Percentiles rank a stretch among this genome's conserved stretches.
Evolutionary conservation across 495 filamentous ascomycete species (phyloP).

Genomic region (Neurospora tetrasperma): DNA sequence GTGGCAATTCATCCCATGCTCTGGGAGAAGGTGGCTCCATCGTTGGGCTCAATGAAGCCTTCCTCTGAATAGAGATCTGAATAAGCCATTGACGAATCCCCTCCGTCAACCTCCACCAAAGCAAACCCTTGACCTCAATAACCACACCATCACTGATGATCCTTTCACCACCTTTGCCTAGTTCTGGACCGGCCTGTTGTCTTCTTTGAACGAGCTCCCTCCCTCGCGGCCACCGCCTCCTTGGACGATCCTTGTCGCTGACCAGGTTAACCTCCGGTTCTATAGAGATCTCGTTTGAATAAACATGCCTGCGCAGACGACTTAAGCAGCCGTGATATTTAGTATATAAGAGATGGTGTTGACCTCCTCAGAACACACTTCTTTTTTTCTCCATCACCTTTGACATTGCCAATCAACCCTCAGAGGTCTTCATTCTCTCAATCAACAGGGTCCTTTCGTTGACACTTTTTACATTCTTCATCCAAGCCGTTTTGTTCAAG

Average conservation of each 20-base stretch:
- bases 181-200: neutral
- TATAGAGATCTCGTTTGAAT: neutral
- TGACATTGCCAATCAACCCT: neutral
- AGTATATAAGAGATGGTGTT: neutral
- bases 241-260: neutral
- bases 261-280: neutral
- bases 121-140: neutral
- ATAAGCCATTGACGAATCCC: neutral
- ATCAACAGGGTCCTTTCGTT: neutral
- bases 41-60: neutral
- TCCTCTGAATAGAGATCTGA: neutral
- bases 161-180: neutral
- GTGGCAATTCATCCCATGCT: neutral
- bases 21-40: neutral
- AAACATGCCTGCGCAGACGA: neutral
- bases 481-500: conserved; percentile 8
- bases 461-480: conserved; percentile 1
- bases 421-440: conserved; percentile 3
- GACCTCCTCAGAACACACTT: neutral
- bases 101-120: neutral
- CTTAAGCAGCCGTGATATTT: neutral
- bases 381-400: neutral
- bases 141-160: neutral
- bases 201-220: neutral
- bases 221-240: neutral